Evolutionary conservation across 2,329 filamentous ascomycete genomes (phyloP).

Genomic region (Triangularia setosa): DNA sequence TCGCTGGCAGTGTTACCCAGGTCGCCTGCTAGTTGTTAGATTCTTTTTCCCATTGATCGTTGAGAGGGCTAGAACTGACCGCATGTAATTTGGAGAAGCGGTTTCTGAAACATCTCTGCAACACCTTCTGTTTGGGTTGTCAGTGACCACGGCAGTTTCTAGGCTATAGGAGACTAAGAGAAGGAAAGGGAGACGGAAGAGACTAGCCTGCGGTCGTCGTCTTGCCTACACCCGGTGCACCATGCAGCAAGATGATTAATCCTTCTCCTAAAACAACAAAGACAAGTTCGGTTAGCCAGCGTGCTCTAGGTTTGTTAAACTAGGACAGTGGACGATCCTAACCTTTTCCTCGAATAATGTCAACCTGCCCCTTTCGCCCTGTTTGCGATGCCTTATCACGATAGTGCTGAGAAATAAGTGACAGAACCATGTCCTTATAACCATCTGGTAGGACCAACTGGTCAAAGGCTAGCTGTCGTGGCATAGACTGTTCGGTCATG

Average conservation of each 20-base stretch:
- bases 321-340: no score
- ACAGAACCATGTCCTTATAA: slow-evolving; percentile 30
- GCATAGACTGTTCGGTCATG: no score
- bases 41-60: no score
- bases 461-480: slow-evolving; percentile 26
- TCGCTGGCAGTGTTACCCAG: slow-evolving; percentile 18
- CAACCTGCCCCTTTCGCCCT: slow-evolving; percentile 22
- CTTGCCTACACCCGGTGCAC: slow-evolving; percentile 27
- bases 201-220: slow-evolving; percentile 18
- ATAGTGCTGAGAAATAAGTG: slow-evolving; percentile 34
- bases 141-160: neutral
- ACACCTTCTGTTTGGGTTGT: slow-evolving; percentile 22
- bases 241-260: slow-evolving; percentile 27
- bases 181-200: no score
- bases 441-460: slow-evolving; percentile 26
- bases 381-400: slow-evolving; percentile 24
- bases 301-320: no score
- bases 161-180: no score
- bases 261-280: slow-evolving; percentile 12
- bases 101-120: slow-evolving; percentile 23
- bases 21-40: slow-evolving; percentile 4
- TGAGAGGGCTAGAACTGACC: slow-evolving; percentile 7
- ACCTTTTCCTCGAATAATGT: slow-evolving; percentile 35
- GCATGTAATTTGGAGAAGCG: slow-evolving; percentile 22
- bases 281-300: no score